phyloP scores from a whole-genome alignment of 139 green algal species.

The Chlorella sorokiniana region DNA sequence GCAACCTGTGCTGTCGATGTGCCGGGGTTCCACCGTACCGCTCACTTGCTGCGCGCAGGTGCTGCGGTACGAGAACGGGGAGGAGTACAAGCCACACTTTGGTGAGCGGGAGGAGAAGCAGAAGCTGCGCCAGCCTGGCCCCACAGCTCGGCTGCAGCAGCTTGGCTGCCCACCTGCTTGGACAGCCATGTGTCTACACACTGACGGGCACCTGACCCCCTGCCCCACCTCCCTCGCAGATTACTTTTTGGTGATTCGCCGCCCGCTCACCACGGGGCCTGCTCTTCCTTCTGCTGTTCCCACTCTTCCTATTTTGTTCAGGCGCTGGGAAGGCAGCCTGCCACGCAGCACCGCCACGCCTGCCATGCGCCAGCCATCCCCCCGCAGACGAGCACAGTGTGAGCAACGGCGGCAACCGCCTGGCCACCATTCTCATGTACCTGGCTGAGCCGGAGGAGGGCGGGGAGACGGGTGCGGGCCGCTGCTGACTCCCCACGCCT shows the following conservation, averaged over 20 bases:
- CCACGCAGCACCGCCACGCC: background rate
- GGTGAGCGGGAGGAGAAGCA: background rate
- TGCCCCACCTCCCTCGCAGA: too few species aligned
- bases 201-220: too few species aligned
- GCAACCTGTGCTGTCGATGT: background rate
- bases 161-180: background rate
- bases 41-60: constrained; percentile 54
- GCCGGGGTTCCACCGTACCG: too few species aligned
- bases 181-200: too few species aligned
- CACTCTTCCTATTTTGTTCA: background rate
- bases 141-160: background rate
- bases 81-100: constrained; percentile 76
- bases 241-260: background rate
- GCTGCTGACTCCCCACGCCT: too few species aligned
- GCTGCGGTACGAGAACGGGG: constrained; percentile 71
- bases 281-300: background rate
- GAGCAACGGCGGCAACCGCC: constrained; percentile 69
- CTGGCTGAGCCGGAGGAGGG: constrained; percentile 53
- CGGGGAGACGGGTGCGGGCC: constrained; percentile 46
- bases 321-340: background rate
- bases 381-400: constrained; percentile 21
- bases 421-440: constrained; percentile 86
- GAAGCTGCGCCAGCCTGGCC: too few species aligned
- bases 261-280: too few species aligned
- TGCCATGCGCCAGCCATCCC: background rate